Evolutionary conservation across 2,329 filamentous ascomycete species (phyloP), one percentile per base, ranked within the genome.

Genomic region (Colletotrichum salicis): DNA sequence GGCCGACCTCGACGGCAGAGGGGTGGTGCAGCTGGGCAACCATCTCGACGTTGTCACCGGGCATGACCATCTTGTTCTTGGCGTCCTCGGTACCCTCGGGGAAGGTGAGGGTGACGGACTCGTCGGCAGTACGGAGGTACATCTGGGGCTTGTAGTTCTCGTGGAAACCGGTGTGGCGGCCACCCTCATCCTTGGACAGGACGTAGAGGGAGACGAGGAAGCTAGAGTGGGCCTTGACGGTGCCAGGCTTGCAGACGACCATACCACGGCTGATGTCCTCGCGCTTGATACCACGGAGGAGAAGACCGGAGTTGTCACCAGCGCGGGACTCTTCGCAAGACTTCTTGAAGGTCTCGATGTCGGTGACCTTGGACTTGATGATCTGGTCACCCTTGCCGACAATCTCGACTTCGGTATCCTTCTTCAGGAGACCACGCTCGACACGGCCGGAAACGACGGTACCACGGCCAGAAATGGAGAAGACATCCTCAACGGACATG

Each of bases 261-360:
- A 99, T 98, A 81, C 96, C 96, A 83, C 96, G 94, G 79, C 87
- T 89, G 79, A 99, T 89, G 79, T 99, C 97, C 86, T 99, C 96
- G 80, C 96, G 95, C 86, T 95, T 95, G 81, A 99, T 86, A 88
- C 96, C 96, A 86, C 96, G 94, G 84, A 99, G 92, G 66, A 99
- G 91, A 48, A 99, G 93, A 81, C 96, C 96, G 31, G 96, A 98
- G 91, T 98, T 99, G 86, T 99, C 96, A 84, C 96, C 96, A 74
- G 96, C 96, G 79, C 94, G 91, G 71, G 96, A 97, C 86, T 97
- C 94, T 71, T 98, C 95, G 85, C 96, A 98, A 61, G 95, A 97
- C 91, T 99, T 99, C 90, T 98, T 98, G 90, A 99, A 99, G 76
- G 96, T 99, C 89, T 99, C 96, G 77, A 99, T 98, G 81, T 99